Evolutionary conservation across 1,139 yeast genomes (phyloP).

Genomic region (Diutina sp.): DNA sequence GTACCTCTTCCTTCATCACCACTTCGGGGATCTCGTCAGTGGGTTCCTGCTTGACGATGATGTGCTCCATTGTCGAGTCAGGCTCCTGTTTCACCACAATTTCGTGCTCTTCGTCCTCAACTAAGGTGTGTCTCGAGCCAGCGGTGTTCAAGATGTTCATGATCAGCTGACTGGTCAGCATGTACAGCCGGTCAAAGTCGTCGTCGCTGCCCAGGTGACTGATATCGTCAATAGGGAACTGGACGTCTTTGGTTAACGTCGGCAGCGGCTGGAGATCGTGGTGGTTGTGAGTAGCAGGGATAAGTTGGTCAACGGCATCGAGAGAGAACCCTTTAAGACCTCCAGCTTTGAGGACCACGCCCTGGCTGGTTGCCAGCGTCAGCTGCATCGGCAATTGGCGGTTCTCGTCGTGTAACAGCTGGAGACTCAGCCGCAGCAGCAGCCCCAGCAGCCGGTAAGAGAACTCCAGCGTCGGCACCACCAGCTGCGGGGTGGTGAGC

Average conservation of each 20-base stretch:
- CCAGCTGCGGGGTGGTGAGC: not conserved
- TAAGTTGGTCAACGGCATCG: conserved; percentile 21
- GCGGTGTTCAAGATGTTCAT: conserved; percentile 20
- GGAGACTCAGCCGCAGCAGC: conserved; percentile 33
- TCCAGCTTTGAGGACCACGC: conserved; percentile 25
- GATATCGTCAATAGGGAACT: not conserved
- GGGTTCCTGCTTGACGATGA: not conserved
- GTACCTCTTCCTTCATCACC: not conserved
- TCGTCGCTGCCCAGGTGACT: conserved; percentile 5
- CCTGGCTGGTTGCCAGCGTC: conserved; percentile 10
- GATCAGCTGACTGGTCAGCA: conserved; percentile 29
- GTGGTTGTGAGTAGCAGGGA: conserved; percentile 11
- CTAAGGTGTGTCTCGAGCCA: not conserved
- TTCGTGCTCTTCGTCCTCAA: not conserved
- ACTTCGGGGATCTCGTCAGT: not conserved
- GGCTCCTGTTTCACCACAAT: not conserved
- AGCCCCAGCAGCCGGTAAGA: conserved; percentile 26
- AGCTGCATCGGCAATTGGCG: conserved; percentile 16
- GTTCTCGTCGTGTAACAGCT: conserved; percentile 25
- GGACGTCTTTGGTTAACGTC: conserved; percentile 2
- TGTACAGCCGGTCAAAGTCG: conserved; percentile 23
- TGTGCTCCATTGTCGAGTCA: not conserved
- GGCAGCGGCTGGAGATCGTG: conserved; percentile 2
- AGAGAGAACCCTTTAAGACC: conserved; percentile 35
- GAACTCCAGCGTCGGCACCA: conserved; percentile 15